Evolutionary conservation across 352 stramenopile species (phyloP).

Genomic region (Phytophthora boehmeriae): DNA sequence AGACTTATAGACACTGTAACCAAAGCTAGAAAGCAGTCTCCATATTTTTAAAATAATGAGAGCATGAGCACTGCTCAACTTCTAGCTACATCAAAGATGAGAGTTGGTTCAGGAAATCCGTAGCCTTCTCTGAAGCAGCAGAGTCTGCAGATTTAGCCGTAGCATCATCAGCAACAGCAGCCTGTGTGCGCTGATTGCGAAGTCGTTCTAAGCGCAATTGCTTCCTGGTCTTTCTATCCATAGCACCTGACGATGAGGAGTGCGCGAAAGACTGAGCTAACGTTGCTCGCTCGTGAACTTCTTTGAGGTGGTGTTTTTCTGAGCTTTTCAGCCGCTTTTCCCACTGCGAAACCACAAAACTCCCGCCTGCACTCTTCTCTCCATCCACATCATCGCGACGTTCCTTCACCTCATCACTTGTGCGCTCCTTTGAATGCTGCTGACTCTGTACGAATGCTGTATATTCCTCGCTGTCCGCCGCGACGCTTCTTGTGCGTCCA

Average conservation of each 20-base stretch:
- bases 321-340: constrained; percentile 67
- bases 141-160: constrained; percentile 21
- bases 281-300: constrained; percentile 64
- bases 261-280: constrained; percentile 47
- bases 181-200: constrained; percentile 37
- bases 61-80: constrained; percentile 8
- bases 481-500: constrained; percentile 54
- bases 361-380: constrained; percentile 25
- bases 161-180: constrained; percentile 4
- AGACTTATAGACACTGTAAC: constrained; percentile 20
- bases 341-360: constrained; percentile 85
- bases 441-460: constrained; percentile 27
- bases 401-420: constrained; percentile 3
- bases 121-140: constrained; percentile 52
- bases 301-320: constrained; percentile 68
- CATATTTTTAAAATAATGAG: neutral
- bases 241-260: constrained; percentile 12
- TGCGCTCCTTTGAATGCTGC: too few relatives aligned
- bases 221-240: constrained; percentile 61
- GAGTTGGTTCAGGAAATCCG: constrained; percentile 66
- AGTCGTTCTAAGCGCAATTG: constrained; percentile 69
- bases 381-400: constrained; percentile 10
- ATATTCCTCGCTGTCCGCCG: constrained; percentile 43
- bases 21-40: constrained; percentile 2
- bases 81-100: constrained; percentile 44